Base-by-base conservation (phyloP, 169 alveolate species). In the Plasmodium knowlesi region DNA sequence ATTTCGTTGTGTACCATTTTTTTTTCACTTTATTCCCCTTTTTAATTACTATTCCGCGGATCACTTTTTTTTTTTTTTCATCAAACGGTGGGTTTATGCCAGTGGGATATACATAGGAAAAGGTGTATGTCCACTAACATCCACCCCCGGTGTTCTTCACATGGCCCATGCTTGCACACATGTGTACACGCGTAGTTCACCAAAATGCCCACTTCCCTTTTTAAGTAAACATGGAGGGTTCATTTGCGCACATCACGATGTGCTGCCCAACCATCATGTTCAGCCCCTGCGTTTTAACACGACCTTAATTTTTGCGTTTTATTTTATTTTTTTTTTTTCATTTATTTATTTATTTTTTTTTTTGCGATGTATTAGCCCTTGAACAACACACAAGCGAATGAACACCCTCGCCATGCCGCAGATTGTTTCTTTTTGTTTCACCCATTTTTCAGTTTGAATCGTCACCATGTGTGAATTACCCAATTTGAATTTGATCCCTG, bases 11-110 rank as follows among this genome's bases (percentile, higher is more conserved):
- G 73, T 22, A 14, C 73, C 30, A 19, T n/a, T n/a, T 57, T 57
- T 57, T 57, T 57, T 57, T 12, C 12, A 19, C 30, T 2, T 2
- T n/a, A 22, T 2, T 61, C 74, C 34, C 32, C 74, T 61, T 61
- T n/a, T 61, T 61, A 61, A 61, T 25, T 5, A 34, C 34, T 34
- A 61, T 28, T 61, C 74, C 34, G 28, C 32, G 28, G 14, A 19
- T 61, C 74, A 61, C 74, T 25, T n/a, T 61, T 61, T 61, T 61
- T 61, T 61, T 61, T 61, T 61, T 61, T 61, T 61, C 74, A 61
- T 9, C 74, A 61, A 25, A n/a, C 14, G 32, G 16, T 22, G 39
- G 28, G 22, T 0, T 0, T 22, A 61, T 61, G 74, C 32, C 25
- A 61, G 32, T 61, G 39, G 39, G 16, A 25, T 61, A 25, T 61